phyloP scores from a whole-genome alignment of 805 yeast species.

The Pichia thaimueangensis region DNA sequence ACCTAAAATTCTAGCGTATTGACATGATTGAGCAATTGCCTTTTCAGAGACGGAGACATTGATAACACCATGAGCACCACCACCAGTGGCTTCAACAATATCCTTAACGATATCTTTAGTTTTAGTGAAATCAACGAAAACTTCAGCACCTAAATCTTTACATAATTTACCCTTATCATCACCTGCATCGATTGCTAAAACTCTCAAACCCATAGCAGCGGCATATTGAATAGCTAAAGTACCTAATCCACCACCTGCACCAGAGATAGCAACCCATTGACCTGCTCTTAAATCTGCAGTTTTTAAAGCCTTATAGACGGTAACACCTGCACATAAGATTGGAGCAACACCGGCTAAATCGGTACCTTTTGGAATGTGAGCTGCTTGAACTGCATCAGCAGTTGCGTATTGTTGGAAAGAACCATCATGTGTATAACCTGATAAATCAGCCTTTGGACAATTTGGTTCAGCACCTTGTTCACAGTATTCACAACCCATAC shows the following conservation, averaged over 20 bases:
- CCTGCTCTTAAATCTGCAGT: slow-evolving; percentile 68
- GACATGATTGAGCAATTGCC: slow-evolving; percentile 49
- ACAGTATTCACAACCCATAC: slow-evolving; percentile 69
- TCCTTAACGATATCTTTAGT: slow-evolving; percentile 37
- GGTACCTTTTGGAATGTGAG: slow-evolving; percentile 62
- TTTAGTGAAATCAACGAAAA: slow-evolving; percentile 47
- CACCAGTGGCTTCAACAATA: slow-evolving; percentile 37
- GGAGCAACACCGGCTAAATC: slow-evolving; percentile 76
- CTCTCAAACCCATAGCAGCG: slow-evolving; percentile 66
- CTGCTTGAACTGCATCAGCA: slow-evolving; percentile 84
- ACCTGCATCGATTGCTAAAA: slow-evolving; percentile 70
- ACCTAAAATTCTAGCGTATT: slow-evolving; percentile 54
- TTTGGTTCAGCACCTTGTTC: slow-evolving; percentile 57
- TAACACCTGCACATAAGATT: slow-evolving; percentile 83
- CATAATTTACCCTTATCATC: slow-evolving; percentile 52
- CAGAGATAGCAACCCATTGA: slow-evolving; percentile 69
- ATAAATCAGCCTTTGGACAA: slow-evolving; percentile 63
- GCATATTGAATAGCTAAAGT: slow-evolving; percentile 72
- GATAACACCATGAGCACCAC: slow-evolving; percentile 62
- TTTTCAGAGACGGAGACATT: slow-evolving; percentile 53
- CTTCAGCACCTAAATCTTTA: slow-evolving; percentile 57
- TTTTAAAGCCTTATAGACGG: slow-evolving; percentile 85
- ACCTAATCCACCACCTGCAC: slow-evolving; percentile 83
- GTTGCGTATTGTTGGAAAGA: slow-evolving; percentile 87
- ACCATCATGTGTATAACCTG: slow-evolving; percentile 87